These are phyloP conservation scores for Drechslerella dactyloides DNA, from an alignment of 2,329 filamentous ascomycete species.

Conservation along the genomic window DNA sequence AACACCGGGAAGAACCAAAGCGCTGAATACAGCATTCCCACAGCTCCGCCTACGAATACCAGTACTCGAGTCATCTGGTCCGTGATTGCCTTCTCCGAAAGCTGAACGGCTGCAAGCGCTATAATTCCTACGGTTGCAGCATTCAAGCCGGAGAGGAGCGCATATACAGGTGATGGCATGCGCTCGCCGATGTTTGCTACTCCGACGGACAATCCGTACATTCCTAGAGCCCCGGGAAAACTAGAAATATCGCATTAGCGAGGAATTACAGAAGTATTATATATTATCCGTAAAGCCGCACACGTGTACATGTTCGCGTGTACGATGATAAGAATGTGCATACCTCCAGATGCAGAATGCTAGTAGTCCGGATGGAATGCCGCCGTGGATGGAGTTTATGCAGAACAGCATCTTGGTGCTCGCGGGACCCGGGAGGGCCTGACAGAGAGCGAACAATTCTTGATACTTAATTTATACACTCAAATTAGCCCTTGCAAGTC, in stretches of 20 bases:
- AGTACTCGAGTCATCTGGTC: constrained; percentile 69
- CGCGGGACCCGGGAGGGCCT: constrained; percentile 71
- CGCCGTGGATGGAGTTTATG: constrained; percentile 69
- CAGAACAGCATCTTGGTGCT: constrained; percentile 76
- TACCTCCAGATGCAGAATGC: constrained; percentile 71
- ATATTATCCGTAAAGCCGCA: no score
- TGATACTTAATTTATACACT: constrained; percentile 64
- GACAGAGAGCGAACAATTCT: constrained; percentile 73
- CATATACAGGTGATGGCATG: constrained; percentile 70
- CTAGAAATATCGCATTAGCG: constrained; percentile 56
- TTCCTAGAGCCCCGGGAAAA: constrained; percentile 72
- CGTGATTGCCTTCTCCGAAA: constrained; percentile 71
- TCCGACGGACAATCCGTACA: constrained; percentile 72
- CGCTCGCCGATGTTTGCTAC: constrained; percentile 67
- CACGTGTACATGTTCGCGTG: no score
- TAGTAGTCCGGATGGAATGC: constrained; percentile 66
- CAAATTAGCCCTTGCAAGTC: constrained; percentile 1
- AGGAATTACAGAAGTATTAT: no score
- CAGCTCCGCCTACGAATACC: constrained; percentile 69
- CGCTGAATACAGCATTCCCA: constrained; percentile 73
- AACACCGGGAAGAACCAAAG: constrained; percentile 77
- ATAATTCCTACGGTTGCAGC: constrained; percentile 75
- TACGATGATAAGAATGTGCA: constrained; percentile 12
- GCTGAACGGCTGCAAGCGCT: constrained; percentile 71
- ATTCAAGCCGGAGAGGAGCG: constrained; percentile 74